Percentiles rank a stretch among this genome's conserved stretches.
Conservation (phyloP, 192 early-diverging fungal species). For the Coemansia guatemalensis region DNA sequence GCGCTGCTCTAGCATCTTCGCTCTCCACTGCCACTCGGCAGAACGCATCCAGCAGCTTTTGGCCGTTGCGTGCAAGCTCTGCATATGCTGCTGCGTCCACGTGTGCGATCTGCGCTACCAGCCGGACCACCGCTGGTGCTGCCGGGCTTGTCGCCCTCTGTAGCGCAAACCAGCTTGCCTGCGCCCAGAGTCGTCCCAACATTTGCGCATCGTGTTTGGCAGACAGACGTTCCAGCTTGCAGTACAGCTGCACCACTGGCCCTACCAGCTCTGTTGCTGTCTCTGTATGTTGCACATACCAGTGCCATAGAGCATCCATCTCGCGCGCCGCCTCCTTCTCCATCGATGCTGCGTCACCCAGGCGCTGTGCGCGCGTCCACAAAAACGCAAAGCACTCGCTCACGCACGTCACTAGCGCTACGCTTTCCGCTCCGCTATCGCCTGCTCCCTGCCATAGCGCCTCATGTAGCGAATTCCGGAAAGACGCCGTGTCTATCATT, state of each 20-base stretch:
- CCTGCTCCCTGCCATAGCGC: constrained; percentile 47
- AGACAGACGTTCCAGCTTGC: constrained; percentile 30
- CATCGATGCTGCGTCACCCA: constrained; percentile 4
- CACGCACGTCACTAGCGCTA: constrained; percentile 38
- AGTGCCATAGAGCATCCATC: constrained; percentile 50
- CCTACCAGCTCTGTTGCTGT: constrained; percentile 30
- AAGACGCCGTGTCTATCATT: constrained; percentile 27
- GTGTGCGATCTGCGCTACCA: constrained; percentile 27
- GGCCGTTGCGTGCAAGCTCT: constrained; percentile 6
- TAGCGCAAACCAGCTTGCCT: constrained; percentile 51
- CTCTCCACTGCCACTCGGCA: constrained; percentile 34
- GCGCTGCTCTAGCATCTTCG: constrained; percentile 20
- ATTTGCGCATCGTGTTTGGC: constrained; percentile 23
- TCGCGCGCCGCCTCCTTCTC: constrained; percentile 40
- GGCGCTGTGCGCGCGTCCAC: constrained; percentile 31
- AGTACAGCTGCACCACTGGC: constrained; percentile 39
- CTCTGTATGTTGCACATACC: constrained; percentile 38
- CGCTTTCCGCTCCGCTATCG: constrained; percentile 7
- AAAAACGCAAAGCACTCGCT: constrained; percentile 50
- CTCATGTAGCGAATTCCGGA: constrained; percentile 23
- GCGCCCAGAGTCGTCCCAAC: constrained; percentile 41
- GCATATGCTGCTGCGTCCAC: constrained; percentile 15
- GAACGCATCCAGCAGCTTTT: constrained; percentile 35
- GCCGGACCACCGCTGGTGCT: constrained; percentile 20
- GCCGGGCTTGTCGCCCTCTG: constrained; percentile 23